Conservation (phyloP, 2,329 filamentous ascomycete genomes). For the Colletotrichum salicis region DNA sequence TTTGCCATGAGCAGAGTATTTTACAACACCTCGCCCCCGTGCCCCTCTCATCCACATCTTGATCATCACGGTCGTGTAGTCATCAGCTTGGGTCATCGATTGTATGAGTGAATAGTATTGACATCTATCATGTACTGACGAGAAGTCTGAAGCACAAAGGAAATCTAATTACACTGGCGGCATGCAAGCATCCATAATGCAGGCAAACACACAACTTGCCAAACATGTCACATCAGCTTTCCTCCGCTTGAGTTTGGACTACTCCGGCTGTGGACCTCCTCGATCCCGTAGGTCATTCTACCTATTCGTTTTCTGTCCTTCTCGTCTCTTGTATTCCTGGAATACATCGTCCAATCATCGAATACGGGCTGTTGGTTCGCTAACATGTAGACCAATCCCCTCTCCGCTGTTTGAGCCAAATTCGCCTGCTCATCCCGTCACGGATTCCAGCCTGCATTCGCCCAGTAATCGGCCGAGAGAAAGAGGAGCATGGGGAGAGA, state of each 20-base stretch:
- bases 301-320: not conserved
- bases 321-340: not conserved
- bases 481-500: not conserved
- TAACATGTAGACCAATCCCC: not conserved
- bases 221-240: constrained; percentile 7
- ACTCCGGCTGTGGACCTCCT: not conserved
- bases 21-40: not conserved
- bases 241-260: not conserved
- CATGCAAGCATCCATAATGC: constrained; percentile 23
- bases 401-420: not conserved
- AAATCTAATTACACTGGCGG: constrained; percentile 1
- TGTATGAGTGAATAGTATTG: not conserved
- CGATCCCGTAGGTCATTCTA: not conserved
- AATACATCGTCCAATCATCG: not conserved
- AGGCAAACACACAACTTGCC: not conserved
- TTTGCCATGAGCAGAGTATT: not conserved
- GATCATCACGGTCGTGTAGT: not conserved
- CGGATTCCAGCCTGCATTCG: constrained; percentile 4
- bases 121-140: too few relatives aligned
- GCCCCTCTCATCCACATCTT: too few relatives aligned
- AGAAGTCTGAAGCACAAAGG: not conserved
- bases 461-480: constrained; percentile 15
- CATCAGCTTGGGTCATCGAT: not conserved
- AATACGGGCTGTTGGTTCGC: not conserved
- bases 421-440: not conserved